These are phyloP conservation scores for Pleurotus giganteus DNA, from an alignment of 768 basidiomycete genomes.

Conservation along the genomic window DNA sequence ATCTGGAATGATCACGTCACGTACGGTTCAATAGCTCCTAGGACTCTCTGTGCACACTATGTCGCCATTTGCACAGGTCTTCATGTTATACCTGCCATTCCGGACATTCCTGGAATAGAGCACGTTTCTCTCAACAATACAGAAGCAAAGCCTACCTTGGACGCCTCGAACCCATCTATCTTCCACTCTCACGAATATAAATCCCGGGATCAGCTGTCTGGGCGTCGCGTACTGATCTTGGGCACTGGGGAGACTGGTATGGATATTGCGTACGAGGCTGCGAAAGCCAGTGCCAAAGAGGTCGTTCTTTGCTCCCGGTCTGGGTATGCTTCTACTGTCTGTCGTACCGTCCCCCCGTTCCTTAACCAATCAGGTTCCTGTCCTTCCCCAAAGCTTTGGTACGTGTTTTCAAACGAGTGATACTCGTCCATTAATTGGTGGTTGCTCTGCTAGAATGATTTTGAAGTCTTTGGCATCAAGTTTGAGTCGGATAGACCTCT, in stretches of 20 bases:
- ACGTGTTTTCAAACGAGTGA: constrained; percentile 13
- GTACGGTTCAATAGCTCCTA: constrained; percentile 18
- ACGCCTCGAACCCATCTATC: constrained; percentile 22
- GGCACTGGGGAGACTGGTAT: constrained; percentile 65
- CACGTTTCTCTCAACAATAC: constrained; percentile 23
- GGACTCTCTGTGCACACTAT: constrained; percentile 33
- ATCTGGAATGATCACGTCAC: background rate
- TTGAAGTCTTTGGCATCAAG: constrained; percentile 48
- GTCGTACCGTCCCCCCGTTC: background rate
- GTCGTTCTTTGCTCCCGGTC: constrained; percentile 51
- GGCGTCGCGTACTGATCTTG: constrained; percentile 50
- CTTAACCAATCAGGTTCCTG: constrained; percentile 37
- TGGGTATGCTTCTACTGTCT: constrained; percentile 30
- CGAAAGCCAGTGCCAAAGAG: constrained; percentile 49
- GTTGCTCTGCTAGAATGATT: constrained; percentile 43
- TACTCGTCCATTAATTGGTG: background rate
- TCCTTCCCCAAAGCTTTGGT: constrained; percentile 58
- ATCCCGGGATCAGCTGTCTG: constrained; percentile 37
- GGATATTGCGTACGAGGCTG: constrained; percentile 52
- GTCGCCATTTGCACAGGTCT: constrained; percentile 55
- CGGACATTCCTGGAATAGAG: constrained; percentile 47
- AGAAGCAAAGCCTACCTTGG: background rate
- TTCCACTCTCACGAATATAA: constrained; percentile 57
- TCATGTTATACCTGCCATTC: constrained; percentile 52
- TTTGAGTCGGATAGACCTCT: constrained; percentile 38